Base-by-base conservation (phyloP, 257 asterid species). In the Coffea canephora region DNA sequence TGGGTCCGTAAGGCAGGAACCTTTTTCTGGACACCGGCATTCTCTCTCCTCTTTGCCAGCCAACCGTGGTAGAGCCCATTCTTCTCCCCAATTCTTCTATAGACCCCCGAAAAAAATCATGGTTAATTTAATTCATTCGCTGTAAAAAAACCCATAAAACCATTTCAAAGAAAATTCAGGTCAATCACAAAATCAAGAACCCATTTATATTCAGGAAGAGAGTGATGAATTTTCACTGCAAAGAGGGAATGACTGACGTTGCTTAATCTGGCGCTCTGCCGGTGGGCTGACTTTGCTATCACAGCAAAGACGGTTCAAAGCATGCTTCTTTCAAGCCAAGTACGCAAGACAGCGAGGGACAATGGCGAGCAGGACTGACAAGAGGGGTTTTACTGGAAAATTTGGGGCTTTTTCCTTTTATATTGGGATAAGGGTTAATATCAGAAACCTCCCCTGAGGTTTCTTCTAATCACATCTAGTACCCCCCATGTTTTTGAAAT, bases 21-120 rank as follows among this genome's bases (percentile, higher is more conserved):
- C 94, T 88, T 82, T 87, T 92, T 48, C 4, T 39, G 43, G 76
- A 81, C 69, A 70, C 48, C 15, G 90, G 76, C 34, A 48, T 80
- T 76, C 54, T 83, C 41, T 72, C 81, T 61, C 64, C 84, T 71
- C 83, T 82, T 80, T 75, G 72, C 85, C 82, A 62, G 62, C 84
- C 78, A 25, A 79, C 91, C 57, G 79, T 27, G 27, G 79, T 87
- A 62, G 84, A 91, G 65, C 86, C 90, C 97, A 89, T 90, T 10
- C 31, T 27, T 77, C 74, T 74, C 91, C 82, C 73, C 55, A 72
- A 77, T 71, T 64, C 74, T 72, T 79, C 81, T 72, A 77, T 61
- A 75, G 73, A 80, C 39, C 78, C 36, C 43, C 74, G 62, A 49
- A n/a, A 16, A 31, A 15, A 16, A 6, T 18, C 8, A 59, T 52